Conservation (phyloP, 257 asterid genomes). For the Fraxinus americana region DNA sequence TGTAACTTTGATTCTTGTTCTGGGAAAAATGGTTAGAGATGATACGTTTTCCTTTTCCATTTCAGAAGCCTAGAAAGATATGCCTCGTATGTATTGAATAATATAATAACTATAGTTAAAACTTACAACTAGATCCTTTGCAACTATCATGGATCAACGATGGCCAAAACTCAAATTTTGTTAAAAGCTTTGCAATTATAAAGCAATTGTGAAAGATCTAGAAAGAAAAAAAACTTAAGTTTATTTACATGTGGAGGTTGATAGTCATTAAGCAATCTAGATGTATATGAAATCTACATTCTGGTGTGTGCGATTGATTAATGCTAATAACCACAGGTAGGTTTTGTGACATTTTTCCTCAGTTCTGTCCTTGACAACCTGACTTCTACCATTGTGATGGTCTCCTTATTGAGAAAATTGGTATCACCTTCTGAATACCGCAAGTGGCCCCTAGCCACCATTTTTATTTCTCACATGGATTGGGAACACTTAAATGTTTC, state of each 20-base stretch:
- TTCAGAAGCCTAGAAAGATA: background rate
- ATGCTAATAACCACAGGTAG: constrained; percentile 62
- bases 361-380: constrained; percentile 93
- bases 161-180: too few species aligned
- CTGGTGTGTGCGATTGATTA: constrained; percentile 24
- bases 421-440: constrained; percentile 45
- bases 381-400: constrained; percentile 97
- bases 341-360: constrained; percentile 88
- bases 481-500: background rate
- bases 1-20: background rate
- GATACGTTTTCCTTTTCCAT: background rate
- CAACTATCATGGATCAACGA: background rate
- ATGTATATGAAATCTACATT: background rate
- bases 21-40: background rate
- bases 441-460: constrained; percentile 35
- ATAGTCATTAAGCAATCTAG: background rate
- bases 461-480: constrained; percentile 7
- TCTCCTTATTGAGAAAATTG: constrained; percentile 88
- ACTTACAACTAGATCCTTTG: background rate
- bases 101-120: background rate
- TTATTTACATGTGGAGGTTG: background rate
- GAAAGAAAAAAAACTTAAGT: background rate
- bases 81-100: background rate
- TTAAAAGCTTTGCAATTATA: background rate
- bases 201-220: background rate